Conservation (phyloP, 1,284 basidiomycete species). For the Trametes sp. region DNA sequence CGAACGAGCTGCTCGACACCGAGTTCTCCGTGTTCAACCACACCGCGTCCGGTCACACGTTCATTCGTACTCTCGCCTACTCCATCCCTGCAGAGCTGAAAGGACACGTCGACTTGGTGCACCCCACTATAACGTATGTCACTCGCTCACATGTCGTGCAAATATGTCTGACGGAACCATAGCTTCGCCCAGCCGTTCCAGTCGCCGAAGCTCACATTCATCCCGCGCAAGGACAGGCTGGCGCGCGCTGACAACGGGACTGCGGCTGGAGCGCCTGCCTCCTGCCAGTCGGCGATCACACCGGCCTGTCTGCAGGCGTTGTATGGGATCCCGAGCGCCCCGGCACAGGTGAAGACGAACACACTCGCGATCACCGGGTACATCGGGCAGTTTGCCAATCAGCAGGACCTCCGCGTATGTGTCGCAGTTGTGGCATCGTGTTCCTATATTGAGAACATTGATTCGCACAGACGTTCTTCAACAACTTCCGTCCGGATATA, state of each 20-base stretch:
- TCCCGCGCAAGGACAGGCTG: background rate
- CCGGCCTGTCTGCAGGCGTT: conserved; percentile 60
- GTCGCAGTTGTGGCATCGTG: background rate
- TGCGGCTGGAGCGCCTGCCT: conserved; percentile 30
- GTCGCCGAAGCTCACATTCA: conserved; percentile 14
- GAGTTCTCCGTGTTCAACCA: conserved; percentile 50
- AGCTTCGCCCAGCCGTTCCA: conserved; percentile 33
- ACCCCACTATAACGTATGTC: conserved; percentile 47
- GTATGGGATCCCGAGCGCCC: conserved; percentile 58
- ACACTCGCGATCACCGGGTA: conserved; percentile 64
- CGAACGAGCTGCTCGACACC: conserved; percentile 47
- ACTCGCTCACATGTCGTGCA: background rate
- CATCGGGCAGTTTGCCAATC: conserved; percentile 59
- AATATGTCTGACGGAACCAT: conserved; percentile 18
- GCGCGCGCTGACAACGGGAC: conserved; percentile 22
- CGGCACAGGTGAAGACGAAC: conserved; percentile 50
- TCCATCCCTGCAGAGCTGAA: conserved; percentile 48
- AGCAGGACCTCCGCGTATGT: conserved; percentile 52
- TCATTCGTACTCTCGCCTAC: conserved; percentile 50
- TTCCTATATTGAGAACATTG: too few species aligned
- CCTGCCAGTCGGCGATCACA: conserved; percentile 54
- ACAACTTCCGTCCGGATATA: conserved; percentile 42
- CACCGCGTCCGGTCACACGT: conserved; percentile 38
- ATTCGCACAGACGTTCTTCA: conserved; percentile 34
- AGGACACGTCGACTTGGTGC: conserved; percentile 49